Percentiles rank a stretch among this genome's conserved stretches.
phyloP scores from a whole-genome alignment of 2,329 filamentous ascomycete genomes.

The Tricladium varicosporioides region DNA sequence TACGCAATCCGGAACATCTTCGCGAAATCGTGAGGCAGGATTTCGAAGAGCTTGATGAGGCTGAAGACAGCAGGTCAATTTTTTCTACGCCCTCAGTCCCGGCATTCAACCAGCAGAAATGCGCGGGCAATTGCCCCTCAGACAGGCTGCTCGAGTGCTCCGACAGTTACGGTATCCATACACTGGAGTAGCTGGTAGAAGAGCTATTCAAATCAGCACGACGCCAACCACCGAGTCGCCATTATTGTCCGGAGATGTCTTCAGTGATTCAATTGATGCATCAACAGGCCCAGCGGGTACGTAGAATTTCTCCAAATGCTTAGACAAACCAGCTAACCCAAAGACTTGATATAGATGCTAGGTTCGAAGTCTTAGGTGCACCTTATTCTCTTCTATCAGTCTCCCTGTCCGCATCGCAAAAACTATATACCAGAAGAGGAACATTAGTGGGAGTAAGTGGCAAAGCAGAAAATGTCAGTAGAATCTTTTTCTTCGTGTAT shows the following conservation, averaged over 20 bases:
- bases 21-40: conserved; percentile 9
- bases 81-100: conserved; percentile 5
- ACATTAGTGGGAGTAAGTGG: conserved; percentile 88
- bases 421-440: conserved; percentile 87
- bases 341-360: conserved; percentile 64
- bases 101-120: conserved; percentile 26
- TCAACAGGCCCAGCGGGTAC: conserved; percentile 31
- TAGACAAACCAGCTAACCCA: conserved; percentile 4
- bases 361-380: conserved; percentile 88
- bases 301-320: conserved; percentile 2
- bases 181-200: conserved; percentile 38
- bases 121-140: conserved; percentile 30
- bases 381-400: conserved; percentile 94
- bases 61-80: conserved; percentile 4
- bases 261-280: conserved; percentile 47
- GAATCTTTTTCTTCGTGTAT: neutral
- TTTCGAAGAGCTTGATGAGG: neutral
- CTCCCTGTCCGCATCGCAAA: conserved; percentile 87
- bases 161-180: conserved; percentile 24
- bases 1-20: conserved; percentile 20
- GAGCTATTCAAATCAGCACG: conserved; percentile 61
- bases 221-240: conserved; percentile 57
- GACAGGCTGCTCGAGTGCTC: conserved; percentile 24
- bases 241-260: conserved; percentile 50
- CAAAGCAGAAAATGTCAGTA: conserved; percentile 79